phyloP scores from a whole-genome alignment of 306 rosid species.

The Morella rubra region DNA sequence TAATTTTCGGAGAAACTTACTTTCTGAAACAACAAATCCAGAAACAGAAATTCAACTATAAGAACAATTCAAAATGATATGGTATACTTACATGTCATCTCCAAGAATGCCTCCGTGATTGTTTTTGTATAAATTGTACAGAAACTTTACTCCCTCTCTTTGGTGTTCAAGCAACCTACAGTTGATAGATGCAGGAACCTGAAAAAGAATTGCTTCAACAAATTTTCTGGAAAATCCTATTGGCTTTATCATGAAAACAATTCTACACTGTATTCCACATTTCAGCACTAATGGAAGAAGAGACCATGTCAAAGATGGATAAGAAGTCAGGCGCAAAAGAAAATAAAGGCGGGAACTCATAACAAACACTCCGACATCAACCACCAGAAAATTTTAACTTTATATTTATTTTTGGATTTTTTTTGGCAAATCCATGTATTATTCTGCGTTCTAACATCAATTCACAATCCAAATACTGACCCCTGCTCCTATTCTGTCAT shows the following conservation, averaged over 20 bases:
- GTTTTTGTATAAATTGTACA: conserved; percentile 70
- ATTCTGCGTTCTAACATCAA: neutral
- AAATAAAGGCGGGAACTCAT: neutral
- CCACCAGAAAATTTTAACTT: neutral
- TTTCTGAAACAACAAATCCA: neutral
- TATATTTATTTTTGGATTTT: neutral
- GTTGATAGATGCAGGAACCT: conserved; percentile 92
- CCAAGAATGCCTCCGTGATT: conserved; percentile 96
- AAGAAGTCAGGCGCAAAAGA: neutral
- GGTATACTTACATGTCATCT: conserved; percentile 81
- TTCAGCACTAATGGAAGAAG: too few species aligned
- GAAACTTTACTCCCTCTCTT: conserved; percentile 75
- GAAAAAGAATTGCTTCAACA: conserved; percentile 31
- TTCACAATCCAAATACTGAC: neutral
- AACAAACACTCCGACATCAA: neutral
- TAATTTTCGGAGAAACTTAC: neutral
- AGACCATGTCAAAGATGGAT: too few species aligned
- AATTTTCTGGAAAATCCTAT: conserved; percentile 7
- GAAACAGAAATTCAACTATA: neutral
- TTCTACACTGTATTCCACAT: neutral
- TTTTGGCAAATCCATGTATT: neutral
- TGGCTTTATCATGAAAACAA: conserved; percentile 12
- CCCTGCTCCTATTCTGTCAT: neutral
- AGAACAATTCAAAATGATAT: neutral
- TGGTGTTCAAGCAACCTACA: conserved; percentile 92